Conservation (phyloP, 805 yeast species). For the Candida caryicola region DNA sequence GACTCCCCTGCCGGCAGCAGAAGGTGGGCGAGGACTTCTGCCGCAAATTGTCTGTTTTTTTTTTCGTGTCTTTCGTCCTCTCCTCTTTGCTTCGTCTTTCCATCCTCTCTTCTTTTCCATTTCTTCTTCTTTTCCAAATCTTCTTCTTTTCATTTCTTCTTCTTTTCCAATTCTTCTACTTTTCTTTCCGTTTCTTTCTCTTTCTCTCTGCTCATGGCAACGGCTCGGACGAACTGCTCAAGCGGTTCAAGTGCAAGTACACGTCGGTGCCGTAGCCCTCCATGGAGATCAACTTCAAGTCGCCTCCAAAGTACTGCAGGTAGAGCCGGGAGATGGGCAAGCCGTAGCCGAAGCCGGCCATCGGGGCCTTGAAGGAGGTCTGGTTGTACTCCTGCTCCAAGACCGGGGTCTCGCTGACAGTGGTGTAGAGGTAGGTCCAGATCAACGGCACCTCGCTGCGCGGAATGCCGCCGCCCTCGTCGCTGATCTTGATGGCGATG, state of each 20-base stretch:
- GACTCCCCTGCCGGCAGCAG: no score
- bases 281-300: slow-evolving; percentile 81
- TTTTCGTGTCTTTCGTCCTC: neutral
- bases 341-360: slow-evolving; percentile 94
- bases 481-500: slow-evolving; percentile 84
- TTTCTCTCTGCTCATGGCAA: slow-evolving; percentile 33
- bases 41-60: no score
- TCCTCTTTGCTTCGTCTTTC: neutral
- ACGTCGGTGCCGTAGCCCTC: slow-evolving; percentile 95
- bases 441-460: slow-evolving; percentile 78
- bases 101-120: neutral
- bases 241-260: slow-evolving; percentile 77
- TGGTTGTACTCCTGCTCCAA: slow-evolving; percentile 57
- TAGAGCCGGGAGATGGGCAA: slow-evolving; percentile 81
- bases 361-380: slow-evolving; percentile 77
- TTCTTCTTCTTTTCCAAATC: neutral
- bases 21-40: no score
- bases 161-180: neutral
- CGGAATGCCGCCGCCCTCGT: slow-evolving; percentile 93
- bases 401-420: slow-evolving; percentile 71
- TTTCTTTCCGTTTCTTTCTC: neutral
- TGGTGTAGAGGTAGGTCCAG: slow-evolving; percentile 90
- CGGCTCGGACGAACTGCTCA: slow-evolving; percentile 73
- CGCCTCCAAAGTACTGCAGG: slow-evolving; percentile 90
- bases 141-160: neutral